Evolutionary conservation across 2,329 filamentous ascomycete species (phyloP), one percentile per base, ranked within the genome.

Genomic region (Aspergillus alliaceus): DNA sequence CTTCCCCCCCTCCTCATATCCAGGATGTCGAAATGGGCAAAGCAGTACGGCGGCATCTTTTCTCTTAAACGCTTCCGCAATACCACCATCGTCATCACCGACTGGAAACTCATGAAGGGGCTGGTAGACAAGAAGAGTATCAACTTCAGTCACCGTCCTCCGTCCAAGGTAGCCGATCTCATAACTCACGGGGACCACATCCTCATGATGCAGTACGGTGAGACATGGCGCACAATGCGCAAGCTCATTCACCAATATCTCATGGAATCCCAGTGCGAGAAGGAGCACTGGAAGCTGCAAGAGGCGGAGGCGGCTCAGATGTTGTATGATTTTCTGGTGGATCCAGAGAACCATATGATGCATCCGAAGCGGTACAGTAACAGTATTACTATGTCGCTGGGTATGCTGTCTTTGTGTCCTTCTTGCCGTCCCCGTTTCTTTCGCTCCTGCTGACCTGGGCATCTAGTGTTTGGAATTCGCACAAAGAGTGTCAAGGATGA

Each of bases 241-340:
- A 79, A 77, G 56, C 61, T 80, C 3, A 66, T 80, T 6, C 77
- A 81, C 53, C 75, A 79, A 50, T 69, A 75, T 54, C 74, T 81
- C 48, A 80, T 73, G 64, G 80, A 82, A 62, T 70, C 67, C 12
- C 72, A 76, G 58, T 70, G 77, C 15, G 77, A 81, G 34, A 77
- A 75, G 47, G 56, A 77, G 7, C 76, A 84, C 59, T 54, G 77
- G 3, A 58, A 67, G 0, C 51, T 82, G 0, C 70, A 77, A 39
- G 70, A 83, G 54, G 81, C 81, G 0, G 82, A 84, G 63, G 76
- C 75, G 0, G 68, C 68, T 2, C 80, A 83, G 64, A 75, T 83
- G 71, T 56, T 82, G 4, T 63, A 69, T 9, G 81, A 83, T 59
- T 78, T 78, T 58, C 56, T 78, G 15, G 46, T 69, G 0, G 55